Evolutionary conservation across 139 green algal species (phyloP).

Genomic region (Coelastrella sp.): DNA sequence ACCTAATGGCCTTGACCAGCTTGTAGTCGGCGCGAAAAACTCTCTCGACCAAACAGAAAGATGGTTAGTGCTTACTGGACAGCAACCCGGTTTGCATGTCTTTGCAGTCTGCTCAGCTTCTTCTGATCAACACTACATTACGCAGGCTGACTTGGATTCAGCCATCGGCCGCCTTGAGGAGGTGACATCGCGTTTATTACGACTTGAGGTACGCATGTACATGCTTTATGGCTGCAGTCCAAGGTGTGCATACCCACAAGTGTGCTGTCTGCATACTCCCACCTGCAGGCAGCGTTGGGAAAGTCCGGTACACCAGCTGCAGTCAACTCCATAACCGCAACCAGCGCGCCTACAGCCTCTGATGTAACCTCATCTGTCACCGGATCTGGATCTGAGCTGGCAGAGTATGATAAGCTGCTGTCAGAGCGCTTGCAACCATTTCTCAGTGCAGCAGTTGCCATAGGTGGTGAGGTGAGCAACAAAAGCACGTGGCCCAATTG

Average conservation of each 20-base stretch:
- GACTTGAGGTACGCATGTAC: conserved; percentile 35
- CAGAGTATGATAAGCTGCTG: conserved; percentile 44
- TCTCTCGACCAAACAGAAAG: no score
- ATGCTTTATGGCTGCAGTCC: neutral
- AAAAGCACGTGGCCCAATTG: neutral
- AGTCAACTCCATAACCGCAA: neutral
- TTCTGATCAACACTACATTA: neutral
- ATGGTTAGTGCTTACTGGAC: no score
- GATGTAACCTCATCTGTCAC: neutral
- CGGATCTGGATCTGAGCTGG: conserved; percentile 10
- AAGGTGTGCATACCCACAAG: neutral
- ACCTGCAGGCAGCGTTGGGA: neutral
- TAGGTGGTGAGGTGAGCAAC: conserved; percentile 24
- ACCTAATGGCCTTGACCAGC: no score
- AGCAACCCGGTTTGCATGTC: no score
- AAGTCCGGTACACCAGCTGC: neutral
- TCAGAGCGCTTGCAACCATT: conserved; percentile 25
- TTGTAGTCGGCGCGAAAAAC: neutral
- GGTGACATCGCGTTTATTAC: conserved; percentile 19
- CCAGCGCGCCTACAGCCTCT: neutral
- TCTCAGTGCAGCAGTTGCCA: neutral
- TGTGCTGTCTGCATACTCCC: neutral
- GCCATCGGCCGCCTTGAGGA: conserved; percentile 35
- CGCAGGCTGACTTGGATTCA: conserved; percentile 27
- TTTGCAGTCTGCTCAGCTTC: neutral